Percentiles rank a stretch among this genome's conserved stretches.
These are phyloP conservation scores for Olyra latifolia DNA, from an alignment of 176 grass and related monocot species.

Conservation along the genomic window DNA sequence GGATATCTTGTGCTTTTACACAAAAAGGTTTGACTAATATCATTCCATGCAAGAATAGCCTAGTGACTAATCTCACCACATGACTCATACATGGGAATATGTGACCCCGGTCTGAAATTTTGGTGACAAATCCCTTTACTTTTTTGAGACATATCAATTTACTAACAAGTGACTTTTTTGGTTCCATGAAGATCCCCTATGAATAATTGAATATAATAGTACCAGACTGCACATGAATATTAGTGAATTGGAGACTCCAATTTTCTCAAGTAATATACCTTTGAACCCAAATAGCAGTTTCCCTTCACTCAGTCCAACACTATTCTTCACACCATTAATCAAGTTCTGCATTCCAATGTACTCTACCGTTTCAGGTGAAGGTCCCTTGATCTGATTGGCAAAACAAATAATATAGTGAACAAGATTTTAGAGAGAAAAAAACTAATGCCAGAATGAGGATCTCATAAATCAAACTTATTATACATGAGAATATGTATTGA, in stretches of 20 bases:
- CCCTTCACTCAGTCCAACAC: constrained; percentile 67
- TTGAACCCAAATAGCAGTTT: constrained; percentile 82
- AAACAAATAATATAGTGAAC: constrained; percentile 39
- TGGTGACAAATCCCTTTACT: not conserved
- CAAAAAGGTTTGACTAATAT: not conserved
- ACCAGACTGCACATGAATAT: constrained; percentile 8
- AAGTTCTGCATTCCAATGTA: constrained; percentile 91
- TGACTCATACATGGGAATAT: not conserved
- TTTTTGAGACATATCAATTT: too few relatives aligned
- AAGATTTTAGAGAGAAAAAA: constrained; percentile 1
- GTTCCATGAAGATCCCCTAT: not conserved
- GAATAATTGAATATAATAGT: not conserved
- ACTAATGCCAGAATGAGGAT: constrained; percentile 10
- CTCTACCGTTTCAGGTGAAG: constrained; percentile 89
- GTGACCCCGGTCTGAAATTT: not conserved
- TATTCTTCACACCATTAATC: constrained; percentile 68
- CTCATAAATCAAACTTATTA: constrained; percentile 37
- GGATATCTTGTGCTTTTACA: not conserved
- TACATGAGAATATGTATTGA: constrained; percentile 30
- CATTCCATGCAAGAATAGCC: not conserved
- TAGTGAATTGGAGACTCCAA: not conserved
- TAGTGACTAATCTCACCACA: not conserved
- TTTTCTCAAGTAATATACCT: constrained; percentile 48
- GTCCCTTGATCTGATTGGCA: constrained; percentile 84
- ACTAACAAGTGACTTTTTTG: not conserved